Evolutionary conservation across 495 filamentous ascomycete genomes (phyloP).

Genomic region (Articulospora tetracladia): DNA sequence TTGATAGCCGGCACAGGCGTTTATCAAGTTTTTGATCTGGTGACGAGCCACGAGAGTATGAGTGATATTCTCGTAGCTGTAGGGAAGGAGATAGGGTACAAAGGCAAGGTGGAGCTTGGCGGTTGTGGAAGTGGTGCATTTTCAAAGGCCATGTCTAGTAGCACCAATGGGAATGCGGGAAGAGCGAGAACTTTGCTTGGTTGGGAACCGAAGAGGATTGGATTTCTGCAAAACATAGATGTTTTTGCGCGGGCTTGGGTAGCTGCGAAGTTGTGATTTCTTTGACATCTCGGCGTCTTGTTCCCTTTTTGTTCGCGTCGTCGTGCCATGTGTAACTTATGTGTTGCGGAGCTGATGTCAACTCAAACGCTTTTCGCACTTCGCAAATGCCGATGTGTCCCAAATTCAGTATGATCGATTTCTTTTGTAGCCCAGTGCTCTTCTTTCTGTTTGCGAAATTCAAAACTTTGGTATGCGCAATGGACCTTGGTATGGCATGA

Average conservation of each 20-base stretch:
- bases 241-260: slow-evolving; percentile 13
- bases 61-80: slow-evolving; percentile 22
- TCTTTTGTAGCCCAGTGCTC: too few relatives aligned
- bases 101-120: slow-evolving; percentile 25
- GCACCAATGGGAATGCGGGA: slow-evolving; percentile 23
- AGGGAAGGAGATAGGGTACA: slow-evolving; percentile 24
- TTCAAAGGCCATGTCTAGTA: slow-evolving; percentile 27
- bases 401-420: too few relatives aligned
- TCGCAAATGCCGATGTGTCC: too few relatives aligned
- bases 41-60: slow-evolving; percentile 31
- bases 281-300: too few relatives aligned
- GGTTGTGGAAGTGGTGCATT: slow-evolving; percentile 27
- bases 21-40: slow-evolving; percentile 42
- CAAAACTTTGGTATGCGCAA: too few relatives aligned
- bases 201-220: slow-evolving; percentile 33
- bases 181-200: slow-evolving; percentile 35
- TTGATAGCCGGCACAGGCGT: slow-evolving; percentile 27
- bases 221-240: slow-evolving; percentile 16
- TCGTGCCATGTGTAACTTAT: too few relatives aligned
- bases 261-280: not conserved
- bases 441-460: too few relatives aligned
- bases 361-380: too few relatives aligned
- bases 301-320: too few relatives aligned
- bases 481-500: too few relatives aligned
- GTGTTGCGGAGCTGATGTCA: too few relatives aligned